phyloP scores from a whole-genome alignment of 1,139 yeast genomes.

The Taiozyma onychis region DNA sequence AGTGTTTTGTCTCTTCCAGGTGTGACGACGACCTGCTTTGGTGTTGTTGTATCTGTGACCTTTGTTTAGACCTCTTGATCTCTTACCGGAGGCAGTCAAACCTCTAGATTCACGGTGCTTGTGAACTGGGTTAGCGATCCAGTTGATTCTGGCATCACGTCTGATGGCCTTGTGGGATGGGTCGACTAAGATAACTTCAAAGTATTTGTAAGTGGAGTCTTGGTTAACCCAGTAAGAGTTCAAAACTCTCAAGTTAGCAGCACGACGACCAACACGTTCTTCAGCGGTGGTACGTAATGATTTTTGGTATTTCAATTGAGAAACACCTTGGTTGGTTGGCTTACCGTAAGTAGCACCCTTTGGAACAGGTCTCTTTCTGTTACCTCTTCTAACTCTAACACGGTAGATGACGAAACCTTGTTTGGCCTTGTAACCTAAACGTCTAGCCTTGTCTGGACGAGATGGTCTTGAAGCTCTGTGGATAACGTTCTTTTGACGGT shows the following conservation, averaged over 20 bases:
- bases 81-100: slow-evolving; percentile 96
- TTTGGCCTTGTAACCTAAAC: slow-evolving; percentile 99
- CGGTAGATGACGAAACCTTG: slow-evolving; percentile 99
- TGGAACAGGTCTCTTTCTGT: slow-evolving; percentile 99
- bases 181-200: slow-evolving; percentile 93
- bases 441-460: slow-evolving; percentile 99
- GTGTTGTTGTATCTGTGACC: slow-evolving; percentile 99
- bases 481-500: slow-evolving; percentile 98
- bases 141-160: slow-evolving; percentile 98
- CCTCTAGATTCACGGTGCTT: slow-evolving; percentile 99
- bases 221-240: slow-evolving; percentile 99
- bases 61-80: slow-evolving; percentile 99
- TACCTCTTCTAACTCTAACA: slow-evolving; percentile 99
- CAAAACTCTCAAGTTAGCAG: slow-evolving; percentile 97
- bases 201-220: slow-evolving; percentile 99
- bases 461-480: slow-evolving; percentile 99
- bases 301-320: slow-evolving; percentile 99
- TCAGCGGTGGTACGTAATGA: slow-evolving; percentile 97
- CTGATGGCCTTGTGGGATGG: slow-evolving; percentile 99
- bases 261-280: slow-evolving; percentile 99
- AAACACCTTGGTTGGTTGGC: slow-evolving; percentile 99
- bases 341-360: slow-evolving; percentile 99
- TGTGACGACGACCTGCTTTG: slow-evolving; percentile 97
- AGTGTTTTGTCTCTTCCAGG: slow-evolving; percentile 99
- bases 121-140: slow-evolving; percentile 99